Conservation (phyloP, 139 green algal species). For the Desmodesmus armatus region DNA sequence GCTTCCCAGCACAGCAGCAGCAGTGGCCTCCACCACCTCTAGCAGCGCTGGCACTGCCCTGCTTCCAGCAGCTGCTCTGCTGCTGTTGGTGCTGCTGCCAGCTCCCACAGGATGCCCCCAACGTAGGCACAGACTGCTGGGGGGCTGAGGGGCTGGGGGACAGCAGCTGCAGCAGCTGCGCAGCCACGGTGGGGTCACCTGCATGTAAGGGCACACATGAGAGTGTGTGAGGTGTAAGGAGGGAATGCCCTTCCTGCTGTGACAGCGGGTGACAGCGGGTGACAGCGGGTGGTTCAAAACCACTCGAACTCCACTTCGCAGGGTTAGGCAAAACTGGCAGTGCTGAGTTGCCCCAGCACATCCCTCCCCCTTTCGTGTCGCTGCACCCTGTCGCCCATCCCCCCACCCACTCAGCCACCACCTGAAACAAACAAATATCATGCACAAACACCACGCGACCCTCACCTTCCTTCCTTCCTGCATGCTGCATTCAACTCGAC, state of each 20-base stretch:
- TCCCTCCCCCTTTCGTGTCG: no score
- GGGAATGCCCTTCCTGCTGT: no score
- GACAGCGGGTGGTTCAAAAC: no score
- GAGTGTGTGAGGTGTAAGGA: neutral
- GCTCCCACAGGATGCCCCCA: conserved; percentile 62
- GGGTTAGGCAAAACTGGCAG: no score
- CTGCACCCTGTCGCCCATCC: no score
- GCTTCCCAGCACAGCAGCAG: neutral
- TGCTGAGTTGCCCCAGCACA: no score
- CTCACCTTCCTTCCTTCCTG: no score
- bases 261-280: no score
- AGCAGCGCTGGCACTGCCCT: conserved; percentile 33
- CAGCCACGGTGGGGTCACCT: conserved; percentile 2
- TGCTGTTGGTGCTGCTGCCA: conserved; percentile 46
- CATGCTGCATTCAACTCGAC: no score
- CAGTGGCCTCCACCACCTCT: neutral
- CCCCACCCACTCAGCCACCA: no score
- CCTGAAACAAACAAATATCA: neutral
- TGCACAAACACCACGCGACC: neutral
- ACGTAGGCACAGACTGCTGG: conserved; percentile 50
- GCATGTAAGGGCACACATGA: neutral
- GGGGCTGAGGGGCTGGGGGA: neutral
- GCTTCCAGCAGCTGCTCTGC: conserved; percentile 41
- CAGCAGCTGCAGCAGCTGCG: conserved; percentile 23
- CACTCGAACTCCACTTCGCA: no score